Conservation (phyloP, 2,329 filamentous ascomycete species). For the Aspergillus latus region DNA sequence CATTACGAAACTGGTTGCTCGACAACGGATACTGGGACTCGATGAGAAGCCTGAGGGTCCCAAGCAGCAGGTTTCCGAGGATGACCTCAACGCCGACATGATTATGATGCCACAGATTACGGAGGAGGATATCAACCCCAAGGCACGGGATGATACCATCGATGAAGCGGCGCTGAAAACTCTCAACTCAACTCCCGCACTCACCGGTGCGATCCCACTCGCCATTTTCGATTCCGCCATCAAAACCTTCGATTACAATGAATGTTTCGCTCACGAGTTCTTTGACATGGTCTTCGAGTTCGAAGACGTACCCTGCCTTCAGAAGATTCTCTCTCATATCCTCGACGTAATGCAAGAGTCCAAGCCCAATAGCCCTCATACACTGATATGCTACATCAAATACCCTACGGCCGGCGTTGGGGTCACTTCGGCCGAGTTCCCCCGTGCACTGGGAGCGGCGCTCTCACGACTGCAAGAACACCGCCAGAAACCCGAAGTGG, state of each 20-base stretch:
- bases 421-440: constrained; percentile 67
- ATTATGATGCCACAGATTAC: constrained; percentile 60
- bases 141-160: constrained; percentile 52
- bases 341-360: constrained; percentile 60
- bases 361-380: constrained; percentile 61
- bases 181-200: constrained; percentile 70
- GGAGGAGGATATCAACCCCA: constrained; percentile 61
- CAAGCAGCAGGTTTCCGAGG: constrained; percentile 36
- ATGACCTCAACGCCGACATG: constrained; percentile 55
- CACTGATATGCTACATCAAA: constrained; percentile 69
- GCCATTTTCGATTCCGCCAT: constrained; percentile 86
- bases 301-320: constrained; percentile 62
- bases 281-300: constrained; percentile 78
- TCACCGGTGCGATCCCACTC: constrained; percentile 89
- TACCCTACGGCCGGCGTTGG: constrained; percentile 68
- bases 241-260: constrained; percentile 70
- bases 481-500: constrained; percentile 43
- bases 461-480: constrained; percentile 62
- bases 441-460: constrained; percentile 65
- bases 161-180: constrained; percentile 61
- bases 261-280: constrained; percentile 69
- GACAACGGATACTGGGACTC: constrained; percentile 67
- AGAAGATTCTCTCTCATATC: constrained; percentile 71
- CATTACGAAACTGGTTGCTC: constrained; percentile 74
- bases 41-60: constrained; percentile 47